Conservation (phyloP, 176 grass and related monocot species). For the Lolium rigidum region DNA sequence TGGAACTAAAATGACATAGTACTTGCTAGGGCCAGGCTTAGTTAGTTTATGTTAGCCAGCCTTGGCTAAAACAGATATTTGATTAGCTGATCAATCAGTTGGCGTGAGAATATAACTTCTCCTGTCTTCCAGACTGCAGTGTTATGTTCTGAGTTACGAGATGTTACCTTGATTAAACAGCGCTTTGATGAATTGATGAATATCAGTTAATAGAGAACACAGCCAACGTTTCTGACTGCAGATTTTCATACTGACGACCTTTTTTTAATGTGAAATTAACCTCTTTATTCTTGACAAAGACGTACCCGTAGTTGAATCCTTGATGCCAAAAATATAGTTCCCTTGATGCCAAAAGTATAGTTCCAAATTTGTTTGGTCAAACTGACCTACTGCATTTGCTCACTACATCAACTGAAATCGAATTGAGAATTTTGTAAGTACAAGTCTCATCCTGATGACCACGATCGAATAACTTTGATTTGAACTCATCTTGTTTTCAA, state of each 20-base stretch:
- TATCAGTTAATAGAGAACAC: neutral
- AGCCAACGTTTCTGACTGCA: neutral
- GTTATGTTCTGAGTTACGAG: no score
- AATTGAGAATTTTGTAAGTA: neutral
- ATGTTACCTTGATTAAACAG: neutral
- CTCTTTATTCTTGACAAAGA: no score
- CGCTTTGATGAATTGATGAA: neutral
- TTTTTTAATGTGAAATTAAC: neutral
- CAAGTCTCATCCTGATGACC: neutral
- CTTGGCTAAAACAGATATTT: conserved; percentile 27
- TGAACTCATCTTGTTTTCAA: neutral
- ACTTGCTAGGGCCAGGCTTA: neutral
- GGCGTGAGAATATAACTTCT: neutral
- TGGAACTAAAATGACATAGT: neutral
- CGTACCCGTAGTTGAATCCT: no score
- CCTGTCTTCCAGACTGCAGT: neutral
- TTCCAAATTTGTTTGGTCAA: neutral
- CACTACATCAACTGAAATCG: neutral
- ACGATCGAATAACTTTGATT: neutral
- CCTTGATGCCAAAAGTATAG: neutral
- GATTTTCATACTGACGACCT: neutral
- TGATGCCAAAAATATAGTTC: no score
- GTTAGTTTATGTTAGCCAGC: neutral
- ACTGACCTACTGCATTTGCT: neutral
- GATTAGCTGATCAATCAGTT: neutral